Percentiles rank a stretch among this genome's conserved stretches.
These are phyloP conservation scores for Trypanosoma conorhini DNA, from an alignment of 208 protist species.

Conservation along the genomic window DNA sequence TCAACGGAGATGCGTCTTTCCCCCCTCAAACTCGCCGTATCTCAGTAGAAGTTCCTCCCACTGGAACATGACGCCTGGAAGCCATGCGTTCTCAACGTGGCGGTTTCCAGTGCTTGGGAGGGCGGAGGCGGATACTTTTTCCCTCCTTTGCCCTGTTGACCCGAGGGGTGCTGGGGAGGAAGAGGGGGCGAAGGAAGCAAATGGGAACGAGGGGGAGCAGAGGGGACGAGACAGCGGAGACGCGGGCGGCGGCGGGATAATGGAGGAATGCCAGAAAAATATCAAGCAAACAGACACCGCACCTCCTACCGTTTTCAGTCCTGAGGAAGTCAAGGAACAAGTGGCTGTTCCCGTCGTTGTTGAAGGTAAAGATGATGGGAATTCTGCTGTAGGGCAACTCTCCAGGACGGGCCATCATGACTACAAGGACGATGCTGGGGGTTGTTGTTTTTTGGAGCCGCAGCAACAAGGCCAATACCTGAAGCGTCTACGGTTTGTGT, in stretches of 20 bases:
- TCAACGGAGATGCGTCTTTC: not conserved
- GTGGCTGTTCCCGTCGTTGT: too few relatives aligned
- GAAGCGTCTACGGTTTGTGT: constrained; percentile 16
- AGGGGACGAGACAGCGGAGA: not conserved
- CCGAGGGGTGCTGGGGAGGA: not conserved
- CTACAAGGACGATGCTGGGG: not conserved
- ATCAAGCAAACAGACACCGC: not conserved
- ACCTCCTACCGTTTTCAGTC: not conserved
- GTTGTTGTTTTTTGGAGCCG: not conserved
- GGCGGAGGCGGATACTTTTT: not conserved
- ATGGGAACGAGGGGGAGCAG: not conserved
- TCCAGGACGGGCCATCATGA: not conserved
- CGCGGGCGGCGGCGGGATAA: not conserved
- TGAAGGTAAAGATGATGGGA: not conserved
- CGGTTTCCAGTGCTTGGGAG: constrained; percentile 26
- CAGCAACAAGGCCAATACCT: constrained; percentile 5
- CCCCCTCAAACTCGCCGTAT: constrained; percentile 6
- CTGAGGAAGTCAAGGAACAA: not conserved
- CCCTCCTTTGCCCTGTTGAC: not conserved
- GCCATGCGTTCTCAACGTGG: constrained; percentile 23
- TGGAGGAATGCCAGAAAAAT: not conserved
- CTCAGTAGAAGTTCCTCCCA: not conserved
- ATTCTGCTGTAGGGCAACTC: too few relatives aligned
- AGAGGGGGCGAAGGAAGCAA: not conserved
- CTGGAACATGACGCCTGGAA: constrained; percentile 3